Evolutionary conservation across 148 eudicot species (phyloP).

Genomic region (Camellia sinensis): DNA sequence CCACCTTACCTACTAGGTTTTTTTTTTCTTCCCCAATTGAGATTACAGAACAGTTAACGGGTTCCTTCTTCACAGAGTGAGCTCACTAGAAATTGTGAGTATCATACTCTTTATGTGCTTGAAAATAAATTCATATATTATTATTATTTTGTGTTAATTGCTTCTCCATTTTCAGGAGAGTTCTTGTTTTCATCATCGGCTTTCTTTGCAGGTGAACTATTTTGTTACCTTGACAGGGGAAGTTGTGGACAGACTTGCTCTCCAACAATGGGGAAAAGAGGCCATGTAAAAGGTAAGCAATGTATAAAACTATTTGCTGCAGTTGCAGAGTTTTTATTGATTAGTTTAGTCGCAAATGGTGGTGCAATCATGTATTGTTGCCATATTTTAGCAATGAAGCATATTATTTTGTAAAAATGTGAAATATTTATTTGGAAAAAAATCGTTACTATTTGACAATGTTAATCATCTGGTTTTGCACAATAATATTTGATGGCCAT

Average conservation of each 20-base stretch:
- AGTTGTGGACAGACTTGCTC: slow-evolving; percentile 21
- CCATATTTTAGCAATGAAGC: no score
- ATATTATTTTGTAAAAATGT: no score
- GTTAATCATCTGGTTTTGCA: no score
- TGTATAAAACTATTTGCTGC: no score
- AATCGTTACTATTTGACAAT: no score
- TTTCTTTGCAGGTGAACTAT: slow-evolving; percentile 40
- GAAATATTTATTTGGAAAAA: no score
- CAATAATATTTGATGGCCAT: no score
- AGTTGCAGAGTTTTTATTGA: no score
- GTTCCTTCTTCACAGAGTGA: slow-evolving; percentile 57
- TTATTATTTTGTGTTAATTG: background rate
- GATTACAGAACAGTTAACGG: slow-evolving; percentile 26
- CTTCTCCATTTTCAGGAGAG: background rate
- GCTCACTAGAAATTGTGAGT: slow-evolving; percentile 53
- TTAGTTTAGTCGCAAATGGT: no score
- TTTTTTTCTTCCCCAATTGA: background rate
- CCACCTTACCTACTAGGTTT: background rate
- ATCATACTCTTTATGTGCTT: background rate
- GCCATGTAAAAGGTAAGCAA: slow-evolving; percentile 23
- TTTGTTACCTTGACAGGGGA: slow-evolving; percentile 42
- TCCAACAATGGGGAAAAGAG: slow-evolving; percentile 41
- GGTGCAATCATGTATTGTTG: no score
- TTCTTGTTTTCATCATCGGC: background rate
- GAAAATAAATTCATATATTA: background rate